Base-by-base conservation (phyloP, 1,284 basidiomycete genomes). In the Moesziomyces globuligerus region DNA sequence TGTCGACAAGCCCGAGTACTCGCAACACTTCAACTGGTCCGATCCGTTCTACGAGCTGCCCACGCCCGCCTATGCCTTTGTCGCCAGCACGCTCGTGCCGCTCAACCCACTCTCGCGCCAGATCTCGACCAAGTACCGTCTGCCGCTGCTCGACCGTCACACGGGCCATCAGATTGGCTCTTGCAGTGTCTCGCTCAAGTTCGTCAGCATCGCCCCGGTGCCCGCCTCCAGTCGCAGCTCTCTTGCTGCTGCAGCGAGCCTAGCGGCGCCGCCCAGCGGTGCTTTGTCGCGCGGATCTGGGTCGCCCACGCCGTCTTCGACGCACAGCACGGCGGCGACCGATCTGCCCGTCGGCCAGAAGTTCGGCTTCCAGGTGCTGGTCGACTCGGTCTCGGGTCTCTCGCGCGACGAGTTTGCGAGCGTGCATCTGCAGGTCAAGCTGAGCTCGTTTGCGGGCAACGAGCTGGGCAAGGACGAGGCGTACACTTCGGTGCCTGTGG, bases 1-100 rank as follows among this genome's bases (percentile, higher is more conserved):
- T 82, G 91, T 94, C 75, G 91, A 94, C 83, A 89, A 91, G 54
- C 94, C 95, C 7, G 91, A 91, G 13, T 95, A 78, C 38, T 74
- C 73, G 37, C 70, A 67, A 38, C 94, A 98, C 83, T 95, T 98
- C 84, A 91, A 92, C 37, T 90, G 91, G 36, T 90, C 93, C 69
- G 92, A 94, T 81, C 91, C 93, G 1, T 98, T 98, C 85, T 94
- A 92, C 83, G 76, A 80, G 50, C 40, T 57, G 4, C 68, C 90
- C 67, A 94, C 91, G 81, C 72, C 76, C 2, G 38, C 61, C 0
- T 78, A 65, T 47, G 66, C 62, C 10, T 95, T 94, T 83, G 90
- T 98, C 54, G 96, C 94, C 42, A 64, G 91, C 68, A 90, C 92
- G 0, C 83, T 91, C 20, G 86, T 95, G 48, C 92, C 93, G 3